Evolutionary conservation across 441 rosid genomes (phyloP).

Genomic region (Euphorbia corollata): DNA sequence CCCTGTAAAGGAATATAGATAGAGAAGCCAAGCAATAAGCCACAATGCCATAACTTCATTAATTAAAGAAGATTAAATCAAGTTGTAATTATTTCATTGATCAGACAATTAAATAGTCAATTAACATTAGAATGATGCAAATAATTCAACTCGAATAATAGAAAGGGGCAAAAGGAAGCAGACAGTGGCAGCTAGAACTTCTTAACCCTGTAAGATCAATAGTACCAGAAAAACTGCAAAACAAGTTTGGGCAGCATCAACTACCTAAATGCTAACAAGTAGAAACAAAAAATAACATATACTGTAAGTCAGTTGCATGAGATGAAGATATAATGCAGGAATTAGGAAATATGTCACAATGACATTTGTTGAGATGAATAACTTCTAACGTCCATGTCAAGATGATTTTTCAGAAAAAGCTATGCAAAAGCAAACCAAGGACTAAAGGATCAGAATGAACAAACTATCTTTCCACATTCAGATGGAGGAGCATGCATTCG

Average conservation of each 20-base stretch:
- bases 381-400: background rate
- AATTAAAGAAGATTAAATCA: background rate
- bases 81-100: background rate
- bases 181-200: background rate
- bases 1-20: conserved; percentile 46
- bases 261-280: background rate
- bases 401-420: background rate
- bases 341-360: background rate
- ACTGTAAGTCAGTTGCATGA: background rate
- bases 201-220: background rate
- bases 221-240: background rate
- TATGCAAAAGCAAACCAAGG: background rate
- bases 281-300: background rate
- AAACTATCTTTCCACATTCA: conserved; percentile 4
- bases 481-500: background rate
- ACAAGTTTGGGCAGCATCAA: background rate
- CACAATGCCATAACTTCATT: background rate
- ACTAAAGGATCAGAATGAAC: background rate
- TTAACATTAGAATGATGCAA: background rate
- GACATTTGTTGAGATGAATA: background rate
- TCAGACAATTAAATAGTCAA: background rate
- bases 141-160: background rate
- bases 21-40: conserved; percentile 24
- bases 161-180: background rate
- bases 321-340: background rate